Percentiles rank a stretch among this genome's conserved stretches.
Evolutionary conservation across 305 asterid species (phyloP).

Genomic region (Lippia alba): DNA sequence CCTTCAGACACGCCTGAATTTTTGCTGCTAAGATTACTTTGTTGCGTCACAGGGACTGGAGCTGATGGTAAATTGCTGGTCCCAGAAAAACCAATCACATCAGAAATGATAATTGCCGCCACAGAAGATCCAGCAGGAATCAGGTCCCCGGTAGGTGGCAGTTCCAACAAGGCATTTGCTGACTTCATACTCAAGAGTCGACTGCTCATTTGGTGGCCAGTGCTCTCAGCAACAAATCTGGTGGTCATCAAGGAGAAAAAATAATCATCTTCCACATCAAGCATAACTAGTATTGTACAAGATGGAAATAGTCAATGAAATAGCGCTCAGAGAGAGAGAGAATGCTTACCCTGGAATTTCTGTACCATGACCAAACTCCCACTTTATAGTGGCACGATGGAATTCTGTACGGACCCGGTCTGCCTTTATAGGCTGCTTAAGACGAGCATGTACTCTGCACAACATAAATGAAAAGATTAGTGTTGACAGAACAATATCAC

Average conservation of each 20-base stretch:
- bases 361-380: conserved; percentile 65
- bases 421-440: conserved; percentile 77
- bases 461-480: conserved; percentile 23
- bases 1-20: conserved; percentile 41
- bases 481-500: conserved; percentile 30
- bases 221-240: conserved; percentile 95
- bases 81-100: conserved; percentile 57
- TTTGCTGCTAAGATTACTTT: conserved; percentile 35
- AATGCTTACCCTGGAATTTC: conserved; percentile 73
- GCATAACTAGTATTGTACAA: conserved; percentile 27
- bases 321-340: conserved; percentile 13
- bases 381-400: conserved; percentile 76
- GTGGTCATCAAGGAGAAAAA: conserved; percentile 28
- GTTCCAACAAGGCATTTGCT: conserved; percentile 85
- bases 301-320: conserved; percentile 20
- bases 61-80: conserved; percentile 41
- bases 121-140: conserved; percentile 74
- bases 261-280: conserved; percentile 21
- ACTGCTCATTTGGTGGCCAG: conserved; percentile 93
- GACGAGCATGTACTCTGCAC: conserved; percentile 85
- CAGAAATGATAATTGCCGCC: conserved; percentile 70
- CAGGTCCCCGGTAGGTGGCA: conserved; percentile 71
- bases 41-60: conserved; percentile 34
- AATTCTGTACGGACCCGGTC: conserved; percentile 78
- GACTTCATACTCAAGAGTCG: conserved; percentile 94